Conservation (phyloP, 2,329 filamentous ascomycete genomes). For the Aspergillus pseudoviridinutans region DNA sequence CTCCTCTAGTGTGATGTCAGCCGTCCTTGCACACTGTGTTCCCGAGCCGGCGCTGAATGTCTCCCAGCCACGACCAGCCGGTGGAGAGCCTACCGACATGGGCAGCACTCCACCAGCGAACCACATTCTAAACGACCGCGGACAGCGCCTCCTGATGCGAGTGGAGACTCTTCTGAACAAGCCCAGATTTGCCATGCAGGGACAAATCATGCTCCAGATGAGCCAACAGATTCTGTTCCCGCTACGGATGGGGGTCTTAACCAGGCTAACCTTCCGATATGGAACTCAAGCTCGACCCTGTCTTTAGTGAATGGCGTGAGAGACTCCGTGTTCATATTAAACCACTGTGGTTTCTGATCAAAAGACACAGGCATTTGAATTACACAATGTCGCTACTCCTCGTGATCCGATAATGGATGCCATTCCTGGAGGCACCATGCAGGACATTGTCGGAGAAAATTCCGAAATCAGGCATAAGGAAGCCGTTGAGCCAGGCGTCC, state of each 20-base stretch:
- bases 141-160: not conserved
- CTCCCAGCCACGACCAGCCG: not conserved
- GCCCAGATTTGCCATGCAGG: not conserved
- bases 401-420: conserved; percentile 9
- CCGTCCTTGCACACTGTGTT: conserved; percentile 31
- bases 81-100: conserved; percentile 4
- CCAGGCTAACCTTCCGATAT: not conserved
- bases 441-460: not conserved
- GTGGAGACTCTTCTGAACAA: not conserved
- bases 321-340: not conserved
- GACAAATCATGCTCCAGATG: not conserved
- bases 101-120: not conserved
- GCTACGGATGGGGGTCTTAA: not conserved
- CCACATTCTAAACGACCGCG: not conserved
- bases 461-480: not conserved
- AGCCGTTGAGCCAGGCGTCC: not conserved
- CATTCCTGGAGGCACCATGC: conserved; percentile 12
- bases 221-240: not conserved
- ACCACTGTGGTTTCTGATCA: not conserved
- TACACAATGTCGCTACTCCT: conserved; percentile 11
- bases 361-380: conserved; percentile 11
- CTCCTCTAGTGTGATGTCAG: conserved; percentile 22
- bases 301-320: conserved; percentile 17
- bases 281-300: conserved; percentile 20
- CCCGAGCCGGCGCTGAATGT: conserved; percentile 22